Conservation (phyloP, 352 stramenopile genomes). For the Globisporangium barbulae region DNA sequence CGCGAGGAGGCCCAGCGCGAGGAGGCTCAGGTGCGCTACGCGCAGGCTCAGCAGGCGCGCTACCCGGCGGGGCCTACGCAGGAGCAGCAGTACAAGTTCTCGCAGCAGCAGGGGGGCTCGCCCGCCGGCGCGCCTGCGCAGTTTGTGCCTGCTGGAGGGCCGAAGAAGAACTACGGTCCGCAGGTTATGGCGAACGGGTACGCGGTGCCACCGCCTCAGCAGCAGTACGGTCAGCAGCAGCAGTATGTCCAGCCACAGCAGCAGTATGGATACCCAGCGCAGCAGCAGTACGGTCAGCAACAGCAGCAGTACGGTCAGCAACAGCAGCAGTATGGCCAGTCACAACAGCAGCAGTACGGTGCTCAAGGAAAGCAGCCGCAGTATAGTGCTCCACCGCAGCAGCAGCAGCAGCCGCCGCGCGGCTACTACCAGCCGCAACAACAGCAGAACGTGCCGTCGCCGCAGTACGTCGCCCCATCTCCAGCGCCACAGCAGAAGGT, state of each 20-base stretch:
- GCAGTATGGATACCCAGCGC: constrained; percentile 12
- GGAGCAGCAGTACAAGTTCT: constrained; percentile 24
- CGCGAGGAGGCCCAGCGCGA: constrained; percentile 45
- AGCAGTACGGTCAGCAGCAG: constrained; percentile 16
- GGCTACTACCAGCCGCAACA: constrained; percentile 12
- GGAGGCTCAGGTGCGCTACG: constrained; percentile 44
- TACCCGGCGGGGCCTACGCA: constrained; percentile 21
- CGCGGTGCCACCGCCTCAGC: constrained; percentile 14
- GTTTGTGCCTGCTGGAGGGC: constrained; percentile 10
- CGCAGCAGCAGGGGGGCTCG: constrained; percentile 27
- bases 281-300: constrained; percentile 10
- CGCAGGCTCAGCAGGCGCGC: constrained; percentile 41
- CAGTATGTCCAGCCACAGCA: constrained; percentile 9
- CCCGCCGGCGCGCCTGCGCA: constrained; percentile 12
- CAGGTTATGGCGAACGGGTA: constrained; percentile 47
- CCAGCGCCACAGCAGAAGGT: constrained; percentile 15
- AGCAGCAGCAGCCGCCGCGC: constrained; percentile 14
- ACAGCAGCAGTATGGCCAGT: constrained; percentile 11
- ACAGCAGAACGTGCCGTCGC: background rate
- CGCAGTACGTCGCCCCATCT: constrained; percentile 1
- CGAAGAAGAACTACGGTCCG: constrained; percentile 30
- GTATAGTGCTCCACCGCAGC: constrained; percentile 15
- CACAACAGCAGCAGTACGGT: constrained; percentile 25
- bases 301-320: constrained; percentile 18
- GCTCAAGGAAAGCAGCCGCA: constrained; percentile 23